These are phyloP conservation scores for Nothomitra cinnamomea DNA, from an alignment of 2,329 filamentous ascomycete species.

Conservation along the genomic window DNA sequence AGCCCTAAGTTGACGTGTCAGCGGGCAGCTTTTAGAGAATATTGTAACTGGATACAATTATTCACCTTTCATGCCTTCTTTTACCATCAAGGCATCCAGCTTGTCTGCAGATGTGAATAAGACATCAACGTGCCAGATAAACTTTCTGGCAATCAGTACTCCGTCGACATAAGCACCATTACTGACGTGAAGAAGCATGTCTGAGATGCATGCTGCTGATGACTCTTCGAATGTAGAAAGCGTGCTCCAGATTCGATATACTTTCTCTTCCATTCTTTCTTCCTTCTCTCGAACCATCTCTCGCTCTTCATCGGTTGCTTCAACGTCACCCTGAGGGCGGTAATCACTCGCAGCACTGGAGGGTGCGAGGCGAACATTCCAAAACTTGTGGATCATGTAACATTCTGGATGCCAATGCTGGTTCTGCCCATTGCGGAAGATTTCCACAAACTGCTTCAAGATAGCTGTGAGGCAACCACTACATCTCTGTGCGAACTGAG, in stretches of 20 bases:
- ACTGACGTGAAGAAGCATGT: conserved; percentile 97
- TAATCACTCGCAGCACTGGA: conserved; percentile 36
- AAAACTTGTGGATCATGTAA: conserved; percentile 99
- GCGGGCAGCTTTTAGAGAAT: background rate
- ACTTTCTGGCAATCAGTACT: conserved; percentile 84
- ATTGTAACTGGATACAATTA: background rate
- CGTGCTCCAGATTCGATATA: conserved; percentile 96
- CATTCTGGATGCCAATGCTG: conserved; percentile 99
- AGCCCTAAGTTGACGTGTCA: conserved; percentile 40
- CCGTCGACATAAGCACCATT: conserved; percentile 94
- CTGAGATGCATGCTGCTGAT: conserved; percentile 92
- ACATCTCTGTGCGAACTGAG: conserved; percentile 87
- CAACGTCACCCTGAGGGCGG: conserved; percentile 25
- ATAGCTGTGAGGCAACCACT: conserved; percentile 96
- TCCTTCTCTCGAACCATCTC: conserved; percentile 68
- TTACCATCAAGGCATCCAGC: conserved; percentile 56
- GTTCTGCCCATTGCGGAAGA: conserved; percentile 92
- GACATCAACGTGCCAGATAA: conserved; percentile 91
- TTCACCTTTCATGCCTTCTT: conserved; percentile 57
- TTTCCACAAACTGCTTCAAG: conserved; percentile 96
- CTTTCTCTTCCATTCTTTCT: conserved; percentile 92
- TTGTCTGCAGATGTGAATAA: conserved; percentile 78
- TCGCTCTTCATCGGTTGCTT: conserved; percentile 50
- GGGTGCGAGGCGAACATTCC: conserved; percentile 78
- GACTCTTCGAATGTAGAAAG: conserved; percentile 95